Percentiles rank a stretch among this genome's conserved stretches.
These are phyloP conservation scores for Cercis canadensis DNA, from an alignment of 306 rosid species.

Conservation along the genomic window DNA sequence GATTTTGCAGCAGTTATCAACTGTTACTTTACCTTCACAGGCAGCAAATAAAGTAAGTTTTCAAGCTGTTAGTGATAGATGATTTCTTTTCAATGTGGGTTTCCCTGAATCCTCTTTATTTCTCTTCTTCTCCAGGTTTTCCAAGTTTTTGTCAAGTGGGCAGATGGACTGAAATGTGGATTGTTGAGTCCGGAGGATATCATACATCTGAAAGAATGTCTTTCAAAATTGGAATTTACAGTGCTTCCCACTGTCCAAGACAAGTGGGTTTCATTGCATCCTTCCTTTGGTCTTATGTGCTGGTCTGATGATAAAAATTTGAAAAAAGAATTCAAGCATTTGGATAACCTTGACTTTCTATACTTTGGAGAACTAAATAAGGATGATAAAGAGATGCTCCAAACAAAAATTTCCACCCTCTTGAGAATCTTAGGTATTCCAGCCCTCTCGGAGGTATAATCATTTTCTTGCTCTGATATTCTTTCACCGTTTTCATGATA, in stretches of 20 bases:
- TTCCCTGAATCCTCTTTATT: slow-evolving; percentile 34
- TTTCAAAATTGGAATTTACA: slow-evolving; percentile 55
- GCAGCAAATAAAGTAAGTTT: slow-evolving; percentile 73
- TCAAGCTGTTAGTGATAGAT: neutral
- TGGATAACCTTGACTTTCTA: slow-evolving; percentile 68
- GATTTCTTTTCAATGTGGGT: slow-evolving; percentile 20
- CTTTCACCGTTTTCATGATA: neutral
- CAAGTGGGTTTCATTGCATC: slow-evolving; percentile 92
- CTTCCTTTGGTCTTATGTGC: slow-evolving; percentile 82
- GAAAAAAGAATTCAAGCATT: slow-evolving; percentile 68
- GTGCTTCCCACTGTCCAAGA: slow-evolving; percentile 92
- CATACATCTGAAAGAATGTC: slow-evolving; percentile 68
- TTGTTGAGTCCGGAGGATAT: slow-evolving; percentile 61
- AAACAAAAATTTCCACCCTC: slow-evolving; percentile 58
- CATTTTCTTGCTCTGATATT: slow-evolving; percentile 13
- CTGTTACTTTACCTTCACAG: slow-evolving; percentile 71
- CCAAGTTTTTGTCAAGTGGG: slow-evolving; percentile 80
- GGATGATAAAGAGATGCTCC: slow-evolving; percentile 53
- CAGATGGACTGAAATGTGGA: slow-evolving; percentile 73
- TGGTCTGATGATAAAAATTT: slow-evolving; percentile 80
- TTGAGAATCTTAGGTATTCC: slow-evolving; percentile 83
- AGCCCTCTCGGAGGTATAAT: slow-evolving; percentile 85
- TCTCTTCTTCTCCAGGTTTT: slow-evolving; percentile 60
- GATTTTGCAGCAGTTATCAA: slow-evolving; percentile 79
- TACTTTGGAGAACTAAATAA: slow-evolving; percentile 61